phyloP scores from a whole-genome alignment of 345 rosid genomes.

The Linum trigynum region DNA sequence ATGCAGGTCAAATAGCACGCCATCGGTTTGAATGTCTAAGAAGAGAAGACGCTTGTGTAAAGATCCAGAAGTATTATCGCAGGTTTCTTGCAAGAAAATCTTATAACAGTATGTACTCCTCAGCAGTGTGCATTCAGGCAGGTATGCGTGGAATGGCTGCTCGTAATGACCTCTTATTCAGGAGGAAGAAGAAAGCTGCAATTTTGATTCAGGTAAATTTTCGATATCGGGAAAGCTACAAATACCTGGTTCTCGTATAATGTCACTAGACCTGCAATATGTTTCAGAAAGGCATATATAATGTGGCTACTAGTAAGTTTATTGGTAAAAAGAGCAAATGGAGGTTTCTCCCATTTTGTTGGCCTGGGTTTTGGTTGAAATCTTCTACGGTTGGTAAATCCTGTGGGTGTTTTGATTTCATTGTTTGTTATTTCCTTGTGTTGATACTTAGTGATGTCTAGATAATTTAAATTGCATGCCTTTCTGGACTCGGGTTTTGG shows the following conservation, averaged over 20 bases:
- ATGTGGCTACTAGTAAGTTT: neutral
- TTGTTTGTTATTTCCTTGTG: neutral
- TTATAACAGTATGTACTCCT: conserved; percentile 1
- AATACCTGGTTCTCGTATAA: neutral
- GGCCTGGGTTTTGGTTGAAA: neutral
- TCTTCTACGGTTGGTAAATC: neutral
- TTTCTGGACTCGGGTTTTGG: neutral
- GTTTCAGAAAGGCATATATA: neutral
- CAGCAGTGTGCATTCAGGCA: conserved; percentile 2
- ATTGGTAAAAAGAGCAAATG: neutral
- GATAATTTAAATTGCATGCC: neutral
- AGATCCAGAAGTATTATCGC: conserved; percentile 9
- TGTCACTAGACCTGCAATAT: no score
- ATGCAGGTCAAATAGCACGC: conserved; percentile 3
- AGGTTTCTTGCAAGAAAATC: conserved; percentile 2
- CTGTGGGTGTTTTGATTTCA: neutral
- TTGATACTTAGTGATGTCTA: neutral
- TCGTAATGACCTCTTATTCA: neutral
- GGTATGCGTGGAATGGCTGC: conserved; percentile 12
- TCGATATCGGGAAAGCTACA: neutral
- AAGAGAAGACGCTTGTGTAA: conserved; percentile 7
- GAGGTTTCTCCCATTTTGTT: neutral
- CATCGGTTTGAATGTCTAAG: conserved; percentile 4
- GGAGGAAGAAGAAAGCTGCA: conserved; percentile 3
- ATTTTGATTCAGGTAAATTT: conserved; percentile 1